Percentiles rank a stretch among this genome's conserved stretches.
Conservation (phyloP, 2,329 filamentous ascomycete species). For the Salinomyces thailandicus region DNA sequence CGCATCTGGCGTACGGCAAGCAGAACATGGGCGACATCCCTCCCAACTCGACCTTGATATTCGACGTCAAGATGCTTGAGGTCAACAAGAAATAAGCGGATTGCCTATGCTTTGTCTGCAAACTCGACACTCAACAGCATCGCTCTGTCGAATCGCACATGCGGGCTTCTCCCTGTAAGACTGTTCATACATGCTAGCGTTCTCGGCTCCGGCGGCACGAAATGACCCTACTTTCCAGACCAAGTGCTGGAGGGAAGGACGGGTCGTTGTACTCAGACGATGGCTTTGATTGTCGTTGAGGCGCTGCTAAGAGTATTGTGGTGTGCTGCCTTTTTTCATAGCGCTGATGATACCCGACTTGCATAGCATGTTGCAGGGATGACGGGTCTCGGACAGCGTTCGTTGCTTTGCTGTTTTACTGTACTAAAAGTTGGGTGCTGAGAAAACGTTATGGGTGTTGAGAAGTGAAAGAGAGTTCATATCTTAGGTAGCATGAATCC, state of each 20-base stretch:
- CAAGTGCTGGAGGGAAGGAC: conserved; percentile 30
- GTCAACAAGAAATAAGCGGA: conserved; percentile 32
- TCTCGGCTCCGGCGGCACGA: conserved; percentile 2
- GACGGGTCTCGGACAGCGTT: conserved; percentile 4
- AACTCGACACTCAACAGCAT: too few species aligned
- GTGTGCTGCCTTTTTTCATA: background rate
- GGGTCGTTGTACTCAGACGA: too few species aligned
- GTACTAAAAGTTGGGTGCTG: conserved; percentile 2
- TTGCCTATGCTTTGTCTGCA: background rate
- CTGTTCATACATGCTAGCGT: conserved; percentile 1
- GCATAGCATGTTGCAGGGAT: conserved; percentile 7
- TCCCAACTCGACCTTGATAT: conserved; percentile 78
- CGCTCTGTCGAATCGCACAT: too few species aligned
- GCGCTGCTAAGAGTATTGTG: background rate
- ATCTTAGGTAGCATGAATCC: background rate
- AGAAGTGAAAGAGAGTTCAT: background rate
- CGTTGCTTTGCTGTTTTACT: background rate
- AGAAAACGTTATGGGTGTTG: background rate
- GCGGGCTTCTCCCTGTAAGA: too few species aligned
- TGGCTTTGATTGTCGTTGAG: too few species aligned
- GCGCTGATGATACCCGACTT: conserved; percentile 9
- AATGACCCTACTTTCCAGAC: conserved; percentile 23
- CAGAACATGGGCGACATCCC: conserved; percentile 69
- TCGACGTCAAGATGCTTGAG: conserved; percentile 56
- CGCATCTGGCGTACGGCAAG: conserved; percentile 80